These are phyloP conservation scores for Entonaema liquescens DNA, from an alignment of 495 filamentous ascomycete species.

Conservation along the genomic window DNA sequence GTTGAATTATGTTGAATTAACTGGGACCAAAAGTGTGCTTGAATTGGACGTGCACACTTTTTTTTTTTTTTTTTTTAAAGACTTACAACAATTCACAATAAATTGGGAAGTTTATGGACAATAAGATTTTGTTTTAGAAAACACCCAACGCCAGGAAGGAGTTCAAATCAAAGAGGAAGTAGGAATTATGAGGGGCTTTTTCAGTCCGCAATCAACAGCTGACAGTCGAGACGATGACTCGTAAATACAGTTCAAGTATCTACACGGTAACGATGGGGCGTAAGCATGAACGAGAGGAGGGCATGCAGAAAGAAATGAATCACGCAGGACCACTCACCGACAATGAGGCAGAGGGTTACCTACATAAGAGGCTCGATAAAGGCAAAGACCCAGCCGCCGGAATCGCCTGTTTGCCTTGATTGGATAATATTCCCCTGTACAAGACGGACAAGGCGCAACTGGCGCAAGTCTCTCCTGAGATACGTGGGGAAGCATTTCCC, in stretches of 20 bases:
- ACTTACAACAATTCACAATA: constrained; percentile 20
- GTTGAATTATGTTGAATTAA: neutral
- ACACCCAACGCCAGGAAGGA: constrained; percentile 33
- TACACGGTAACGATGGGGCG: constrained; percentile 9
- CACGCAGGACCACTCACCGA: constrained; percentile 35
- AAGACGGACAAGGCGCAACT: constrained; percentile 28
- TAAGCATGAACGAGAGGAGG: constrained; percentile 31
- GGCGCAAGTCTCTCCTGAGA: constrained; percentile 24
- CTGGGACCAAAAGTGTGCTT: neutral
- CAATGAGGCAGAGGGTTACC: constrained; percentile 31
- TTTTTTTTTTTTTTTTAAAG: too few relatives aligned
- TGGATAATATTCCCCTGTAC: constrained; percentile 23
- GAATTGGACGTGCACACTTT: neutral
- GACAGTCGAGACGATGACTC: constrained; percentile 10
- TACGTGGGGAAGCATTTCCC: constrained; percentile 29
- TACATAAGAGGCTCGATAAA: constrained; percentile 34
- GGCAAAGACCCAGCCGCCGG: constrained; percentile 26
- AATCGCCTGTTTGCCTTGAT: constrained; percentile 34
- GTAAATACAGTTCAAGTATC: neutral
- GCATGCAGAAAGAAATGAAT: constrained; percentile 17
- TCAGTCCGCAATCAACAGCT: neutral
- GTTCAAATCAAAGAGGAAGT: constrained; percentile 13
- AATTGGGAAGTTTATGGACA: constrained; percentile 5
- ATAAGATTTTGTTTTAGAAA: constrained; percentile 8
- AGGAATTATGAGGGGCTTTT: constrained; percentile 21